Evolutionary conservation across 2,329 filamentous ascomycete species (phyloP).

Genomic region (Colletotrichum tanaceti): DNA sequence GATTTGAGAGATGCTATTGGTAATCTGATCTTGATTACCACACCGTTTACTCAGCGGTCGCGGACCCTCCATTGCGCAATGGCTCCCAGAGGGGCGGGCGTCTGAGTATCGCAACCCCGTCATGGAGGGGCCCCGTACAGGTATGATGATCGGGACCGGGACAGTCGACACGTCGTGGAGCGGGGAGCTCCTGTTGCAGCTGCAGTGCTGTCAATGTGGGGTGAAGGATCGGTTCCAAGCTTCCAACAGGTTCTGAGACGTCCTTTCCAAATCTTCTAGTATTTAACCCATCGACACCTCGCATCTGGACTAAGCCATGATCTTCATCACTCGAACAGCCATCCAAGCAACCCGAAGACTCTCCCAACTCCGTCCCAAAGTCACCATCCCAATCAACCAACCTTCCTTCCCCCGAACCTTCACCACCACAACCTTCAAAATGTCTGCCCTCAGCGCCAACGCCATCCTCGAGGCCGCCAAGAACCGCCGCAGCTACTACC

Average conservation of each 20-base stretch:
- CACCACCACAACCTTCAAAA: conserved; percentile 35
- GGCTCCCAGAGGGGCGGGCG: background rate
- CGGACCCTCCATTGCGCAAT: background rate
- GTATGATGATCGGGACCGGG: conserved; percentile 26
- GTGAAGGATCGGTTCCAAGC: background rate
- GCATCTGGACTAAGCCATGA: background rate
- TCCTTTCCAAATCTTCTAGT: background rate
- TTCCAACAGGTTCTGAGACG: conserved; percentile 35
- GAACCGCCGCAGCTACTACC: conserved; percentile 76
- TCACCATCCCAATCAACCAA: conserved; percentile 7
- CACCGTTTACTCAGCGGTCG: conserved; percentile 36
- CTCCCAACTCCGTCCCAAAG: conserved; percentile 10
- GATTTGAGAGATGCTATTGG: conserved; percentile 9
- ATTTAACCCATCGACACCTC: conserved; percentile 27
- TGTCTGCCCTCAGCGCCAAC: conserved; percentile 53
- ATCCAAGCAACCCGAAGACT: conserved; percentile 28
- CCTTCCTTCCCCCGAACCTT: conserved; percentile 16
- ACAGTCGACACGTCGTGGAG: conserved; percentile 1
- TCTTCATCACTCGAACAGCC: conserved; percentile 26
- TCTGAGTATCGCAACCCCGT: conserved; percentile 30
- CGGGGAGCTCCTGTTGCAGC: conserved; percentile 7
- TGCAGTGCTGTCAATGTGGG: conserved; percentile 28
- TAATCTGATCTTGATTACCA: conserved; percentile 36
- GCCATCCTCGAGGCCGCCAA: conserved; percentile 73
- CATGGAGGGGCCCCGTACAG: conserved; percentile 49